Base-by-base conservation (phyloP, 176 grass and related monocot genomes). In the Metroxylon sagu region DNA sequence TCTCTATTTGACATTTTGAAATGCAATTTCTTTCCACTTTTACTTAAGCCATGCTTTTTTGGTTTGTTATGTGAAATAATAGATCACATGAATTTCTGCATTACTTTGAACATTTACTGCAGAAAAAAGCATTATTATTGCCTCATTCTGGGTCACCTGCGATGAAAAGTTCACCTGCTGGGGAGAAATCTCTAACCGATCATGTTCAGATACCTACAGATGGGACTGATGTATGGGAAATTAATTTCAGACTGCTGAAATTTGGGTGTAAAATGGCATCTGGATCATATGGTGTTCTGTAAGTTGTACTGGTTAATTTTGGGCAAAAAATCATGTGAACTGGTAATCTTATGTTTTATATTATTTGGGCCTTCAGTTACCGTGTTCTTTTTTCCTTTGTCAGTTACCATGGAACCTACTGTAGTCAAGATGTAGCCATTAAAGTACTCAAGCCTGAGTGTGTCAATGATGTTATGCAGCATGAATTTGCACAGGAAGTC, bases 401-500 rank as follows among this genome's bases (percentile, higher is more conserved):
- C 68, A 97, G 92, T 52, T 91, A 82, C 61, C 83, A 62, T 28
- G 92, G 87, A 70, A 80, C 84, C 60, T 97, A 97, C 65, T 88
- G 78, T 80, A 85, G 52, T 64, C 92, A 97, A 66, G 87, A 97
- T 65, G 92, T 97, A 26, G 92, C 92, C 18, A 91, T 97, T 62
- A 97, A 97, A 88, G 62, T 97, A 70, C 67, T 91, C 63, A 91
- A 73, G 29, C 74, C 78, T 51, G 86, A 97, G 54, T 73, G 77
- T 52, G 68, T 97, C 50, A 82, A 71, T 55, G 71, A 62, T 6
- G 66, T 88, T 72, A 87, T 91, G 81, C 83, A 85, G 39, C 72
- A 17, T 39, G 92, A 91, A 82, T 97, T 97, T 80, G 84, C 80
- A 1, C 87, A 97, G 68, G 92, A 97, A 77, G 83, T 91, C 43